Conservation (phyloP, 2,329 filamentous ascomycete genomes). For the Polytolypa hystricis region DNA sequence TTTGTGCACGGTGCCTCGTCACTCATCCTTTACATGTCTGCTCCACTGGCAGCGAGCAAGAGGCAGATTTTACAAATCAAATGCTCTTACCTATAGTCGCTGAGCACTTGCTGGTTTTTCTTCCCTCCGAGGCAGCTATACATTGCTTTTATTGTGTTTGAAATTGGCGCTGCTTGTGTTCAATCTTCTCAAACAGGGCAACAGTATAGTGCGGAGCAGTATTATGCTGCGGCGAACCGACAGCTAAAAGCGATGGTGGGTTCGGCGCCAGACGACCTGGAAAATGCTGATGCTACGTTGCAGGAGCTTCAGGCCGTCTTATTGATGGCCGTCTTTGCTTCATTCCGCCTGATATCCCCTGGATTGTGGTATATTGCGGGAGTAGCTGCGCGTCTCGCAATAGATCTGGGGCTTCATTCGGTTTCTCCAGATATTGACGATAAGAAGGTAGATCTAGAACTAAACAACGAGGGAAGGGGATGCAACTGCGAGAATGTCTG, state of each 20-base stretch:
- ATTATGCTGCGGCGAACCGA: constrained; percentile 86
- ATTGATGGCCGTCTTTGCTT: constrained; percentile 78
- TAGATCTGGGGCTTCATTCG: constrained; percentile 85
- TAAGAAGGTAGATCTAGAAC: constrained; percentile 30
- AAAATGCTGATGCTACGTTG: constrained; percentile 55
- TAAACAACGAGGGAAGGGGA: constrained; percentile 10
- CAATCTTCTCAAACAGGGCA: too few relatives aligned
- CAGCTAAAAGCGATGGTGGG: constrained; percentile 77
- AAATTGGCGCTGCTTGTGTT: too few relatives aligned
- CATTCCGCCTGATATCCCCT: constrained; percentile 80
- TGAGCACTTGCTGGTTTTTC: too few relatives aligned
- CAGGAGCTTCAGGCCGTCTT: constrained; percentile 92
- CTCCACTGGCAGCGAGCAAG: too few relatives aligned
- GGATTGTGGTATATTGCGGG: constrained; percentile 97
- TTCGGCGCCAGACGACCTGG: too few relatives aligned
- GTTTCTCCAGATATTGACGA: constrained; percentile 69
- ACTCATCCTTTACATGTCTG: too few relatives aligned
- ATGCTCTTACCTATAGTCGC: too few relatives aligned
- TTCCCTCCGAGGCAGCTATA: too few relatives aligned
- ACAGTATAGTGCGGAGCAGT: constrained; percentile 78
- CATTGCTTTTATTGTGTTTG: too few relatives aligned
- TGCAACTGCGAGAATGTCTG: constrained; percentile 51
- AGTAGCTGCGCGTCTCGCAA: constrained; percentile 77
- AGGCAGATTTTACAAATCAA: too few relatives aligned
- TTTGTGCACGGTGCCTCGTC: too few relatives aligned